Conservation (phyloP, 2,329 filamentous ascomycete species). For the Pestalotiopsis sp. region DNA sequence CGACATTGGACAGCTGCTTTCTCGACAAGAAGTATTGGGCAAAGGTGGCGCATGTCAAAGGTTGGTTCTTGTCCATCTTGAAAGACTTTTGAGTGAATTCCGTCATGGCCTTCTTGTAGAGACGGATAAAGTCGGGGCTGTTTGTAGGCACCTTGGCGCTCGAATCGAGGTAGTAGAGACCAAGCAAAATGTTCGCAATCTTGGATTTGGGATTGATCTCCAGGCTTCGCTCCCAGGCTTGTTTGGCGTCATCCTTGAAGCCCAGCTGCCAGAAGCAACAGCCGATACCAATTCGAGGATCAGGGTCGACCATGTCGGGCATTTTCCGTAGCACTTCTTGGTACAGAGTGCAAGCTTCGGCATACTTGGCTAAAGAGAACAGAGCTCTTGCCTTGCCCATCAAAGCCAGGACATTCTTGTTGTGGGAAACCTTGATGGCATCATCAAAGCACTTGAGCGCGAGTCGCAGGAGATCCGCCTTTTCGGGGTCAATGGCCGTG, state of each 20-base stretch:
- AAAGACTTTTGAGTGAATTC: constrained; percentile 93
- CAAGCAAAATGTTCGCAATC: constrained; percentile 86
- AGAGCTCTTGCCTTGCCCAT: constrained; percentile 87
- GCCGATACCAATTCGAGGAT: constrained; percentile 93
- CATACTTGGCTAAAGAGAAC: constrained; percentile 84
- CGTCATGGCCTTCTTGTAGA: constrained; percentile 94
- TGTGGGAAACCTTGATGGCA: constrained; percentile 80
- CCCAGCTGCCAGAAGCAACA: constrained; percentile 97
- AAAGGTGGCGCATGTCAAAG: constrained; percentile 88
- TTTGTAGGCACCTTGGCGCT: constrained; percentile 82
- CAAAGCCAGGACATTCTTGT: constrained; percentile 88
- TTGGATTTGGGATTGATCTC: constrained; percentile 85
- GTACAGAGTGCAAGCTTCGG: constrained; percentile 81
- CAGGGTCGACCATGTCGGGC: constrained; percentile 86
- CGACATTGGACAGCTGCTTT: constrained; percentile 79
- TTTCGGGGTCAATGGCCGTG: constrained; percentile 70
- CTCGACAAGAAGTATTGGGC: constrained; percentile 86
- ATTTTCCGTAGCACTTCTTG: constrained; percentile 86
- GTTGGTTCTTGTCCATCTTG: constrained; percentile 89
- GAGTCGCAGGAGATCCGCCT: constrained; percentile 78
- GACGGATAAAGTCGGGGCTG: constrained; percentile 79
- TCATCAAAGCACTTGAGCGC: constrained; percentile 95
- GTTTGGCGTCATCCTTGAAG: constrained; percentile 88
- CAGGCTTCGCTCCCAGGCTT: constrained; percentile 85
- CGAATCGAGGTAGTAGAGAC: constrained; percentile 85